Evolutionary conservation across 2,329 filamentous ascomycete genomes (phyloP), one percentile per base, ranked within the genome.

Genomic region (Trichothecium roseum): DNA sequence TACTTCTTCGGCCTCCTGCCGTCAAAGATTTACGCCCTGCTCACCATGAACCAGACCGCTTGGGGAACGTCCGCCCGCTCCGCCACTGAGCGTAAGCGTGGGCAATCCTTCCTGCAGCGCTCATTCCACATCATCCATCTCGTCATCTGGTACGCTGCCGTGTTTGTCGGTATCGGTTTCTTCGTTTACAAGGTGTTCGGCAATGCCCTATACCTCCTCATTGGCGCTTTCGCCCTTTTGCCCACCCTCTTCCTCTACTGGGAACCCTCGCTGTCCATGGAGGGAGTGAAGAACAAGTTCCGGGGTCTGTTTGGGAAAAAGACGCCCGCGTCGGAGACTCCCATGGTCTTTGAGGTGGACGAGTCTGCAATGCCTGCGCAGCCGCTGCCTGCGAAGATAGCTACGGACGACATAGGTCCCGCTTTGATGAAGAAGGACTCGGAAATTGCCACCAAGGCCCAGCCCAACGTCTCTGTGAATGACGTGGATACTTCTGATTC

Each of bases 1-100:
- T 42, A 42, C 35, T 42, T 42, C 35, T 42, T 42, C 22, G 40
- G 37, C n/a, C 37, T 42, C 12, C 30, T 42, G 16, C 40, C 40
- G 8, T 40, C 40, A 18, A 42, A 42, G 35, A 17, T 42, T 18
- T 42, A 40, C 33, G 40, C 40, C 18, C 29, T 42, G 2, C 17
- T 42, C 14, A 42, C 40, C 16, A 42, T 42, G 37, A 42, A 40
- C 32, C 40, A 42, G 30, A 42, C 37, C 16, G 32, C 18, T 15
- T 42, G 40, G 40, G 40, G 40, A 31, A 42, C 40, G 1, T 40
- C 37, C 10, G 40, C 40, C 8, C 37, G 40, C 4, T 42, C 40
- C 2, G 31, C 40, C 4, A 24, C 40, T 3, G 40, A 42, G 35
- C 37, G 40, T 13, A 38, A 37, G 35, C 20, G 28, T 14, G 37